These are phyloP conservation scores for Xylaria longipes DNA, from an alignment of 495 filamentous ascomycete genomes.

Conservation along the genomic window DNA sequence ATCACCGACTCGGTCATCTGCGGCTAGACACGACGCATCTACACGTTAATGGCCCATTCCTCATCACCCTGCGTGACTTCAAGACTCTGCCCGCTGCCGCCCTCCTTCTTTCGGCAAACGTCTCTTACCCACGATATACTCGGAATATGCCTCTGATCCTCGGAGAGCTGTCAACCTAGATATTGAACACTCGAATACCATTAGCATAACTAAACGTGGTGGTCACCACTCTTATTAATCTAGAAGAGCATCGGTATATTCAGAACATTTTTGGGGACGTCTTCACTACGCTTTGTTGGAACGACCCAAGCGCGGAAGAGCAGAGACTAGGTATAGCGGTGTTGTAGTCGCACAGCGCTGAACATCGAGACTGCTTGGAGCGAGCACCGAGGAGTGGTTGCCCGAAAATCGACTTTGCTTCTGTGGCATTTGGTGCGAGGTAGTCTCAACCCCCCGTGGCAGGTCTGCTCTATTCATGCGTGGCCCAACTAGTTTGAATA, in stretches of 20 bases:
- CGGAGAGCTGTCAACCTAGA: constrained; percentile 28
- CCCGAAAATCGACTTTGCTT: constrained; percentile 30
- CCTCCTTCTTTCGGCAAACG: constrained; percentile 35
- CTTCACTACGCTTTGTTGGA: constrained; percentile 16
- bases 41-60: constrained; percentile 28
- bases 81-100: constrained; percentile 26
- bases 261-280: background rate
- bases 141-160: constrained; percentile 17
- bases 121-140: constrained; percentile 24
- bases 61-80: constrained; percentile 26
- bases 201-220: background rate
- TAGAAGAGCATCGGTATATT: background rate
- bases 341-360: constrained; percentile 39
- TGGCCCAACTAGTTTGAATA: constrained; percentile 24
- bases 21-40: constrained; percentile 24
- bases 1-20: constrained; percentile 34
- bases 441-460: constrained; percentile 27
- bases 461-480: constrained; percentile 26
- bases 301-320: constrained; percentile 28
- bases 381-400: constrained; percentile 18
- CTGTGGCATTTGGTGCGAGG: constrained; percentile 33
- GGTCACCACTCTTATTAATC: background rate
- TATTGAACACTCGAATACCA: constrained; percentile 17
- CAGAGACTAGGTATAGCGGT: constrained; percentile 30
- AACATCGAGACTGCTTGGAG: constrained; percentile 26